phyloP scores from a whole-genome alignment of 768 basidiomycete genomes.

The Inosperma sp. region DNA sequence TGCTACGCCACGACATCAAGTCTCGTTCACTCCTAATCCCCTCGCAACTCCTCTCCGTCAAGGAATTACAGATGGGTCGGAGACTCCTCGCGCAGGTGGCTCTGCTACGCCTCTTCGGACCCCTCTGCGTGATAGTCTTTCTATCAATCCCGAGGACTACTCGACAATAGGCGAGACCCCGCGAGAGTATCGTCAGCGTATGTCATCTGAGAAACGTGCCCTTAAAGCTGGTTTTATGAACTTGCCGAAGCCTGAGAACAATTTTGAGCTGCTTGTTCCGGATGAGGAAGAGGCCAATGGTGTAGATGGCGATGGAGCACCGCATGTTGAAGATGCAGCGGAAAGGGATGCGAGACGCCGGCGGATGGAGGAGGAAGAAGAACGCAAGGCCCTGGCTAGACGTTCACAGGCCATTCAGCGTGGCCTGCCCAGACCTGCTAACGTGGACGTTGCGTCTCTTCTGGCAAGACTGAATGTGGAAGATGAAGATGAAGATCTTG shows the following conservation, averaged over 20 bases:
- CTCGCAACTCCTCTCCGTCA: conserved; percentile 76
- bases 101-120: conserved; percentile 85
- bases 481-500: conserved; percentile 40
- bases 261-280: conserved; percentile 90
- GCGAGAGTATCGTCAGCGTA: conserved; percentile 62
- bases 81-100: conserved; percentile 50
- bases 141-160: conserved; percentile 76
- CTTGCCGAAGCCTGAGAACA: conserved; percentile 92
- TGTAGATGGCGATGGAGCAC: conserved; percentile 16
- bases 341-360: conserved; percentile 79
- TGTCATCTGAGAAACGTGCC: conserved; percentile 63
- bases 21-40: conserved; percentile 94
- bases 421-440: conserved; percentile 79
- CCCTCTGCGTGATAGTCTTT: conserved; percentile 88
- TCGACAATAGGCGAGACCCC: conserved; percentile 64
- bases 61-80: conserved; percentile 42
- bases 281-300: conserved; percentile 76
- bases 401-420: conserved; percentile 78
- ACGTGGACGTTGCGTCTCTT: conserved; percentile 67
- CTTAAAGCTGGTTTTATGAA: conserved; percentile 77
- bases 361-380: conserved; percentile 68
- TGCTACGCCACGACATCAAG: conserved; percentile 89
- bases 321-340: conserved; percentile 83
- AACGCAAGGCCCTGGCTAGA: conserved; percentile 72
- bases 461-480: conserved; percentile 53